phyloP scores from a whole-genome alignment of 257 asterid genomes.

The Fraxinus americana region DNA sequence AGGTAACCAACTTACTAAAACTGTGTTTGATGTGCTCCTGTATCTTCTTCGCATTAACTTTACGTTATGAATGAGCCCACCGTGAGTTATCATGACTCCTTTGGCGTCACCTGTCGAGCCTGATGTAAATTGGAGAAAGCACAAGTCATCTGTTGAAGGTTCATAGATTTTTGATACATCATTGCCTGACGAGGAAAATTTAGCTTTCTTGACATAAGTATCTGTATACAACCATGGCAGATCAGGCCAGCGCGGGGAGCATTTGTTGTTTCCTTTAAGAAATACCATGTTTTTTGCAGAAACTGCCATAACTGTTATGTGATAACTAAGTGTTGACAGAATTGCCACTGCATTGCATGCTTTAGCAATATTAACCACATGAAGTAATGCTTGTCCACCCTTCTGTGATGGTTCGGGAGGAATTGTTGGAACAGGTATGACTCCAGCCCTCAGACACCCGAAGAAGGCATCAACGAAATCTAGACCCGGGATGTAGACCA shows the following conservation, averaged over 20 bases:
- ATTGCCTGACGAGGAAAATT: slow-evolving; percentile 23
- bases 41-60: slow-evolving; percentile 59
- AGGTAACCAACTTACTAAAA: slow-evolving; percentile 72
- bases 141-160: slow-evolving; percentile 41
- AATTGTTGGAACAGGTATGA: slow-evolving; percentile 60
- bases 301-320: slow-evolving; percentile 51
- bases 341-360: slow-evolving; percentile 62
- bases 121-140: slow-evolving; percentile 73
- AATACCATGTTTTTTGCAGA: slow-evolving; percentile 46
- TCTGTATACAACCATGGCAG: slow-evolving; percentile 72
- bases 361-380: slow-evolving; percentile 57
- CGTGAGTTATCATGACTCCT: slow-evolving; percentile 73
- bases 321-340: slow-evolving; percentile 59
- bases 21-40: slow-evolving; percentile 58
- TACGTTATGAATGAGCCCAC: slow-evolving; percentile 68
- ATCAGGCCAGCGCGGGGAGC: slow-evolving; percentile 49
- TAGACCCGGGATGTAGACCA: slow-evolving; percentile 62
- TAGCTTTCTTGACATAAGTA: slow-evolving; percentile 52
- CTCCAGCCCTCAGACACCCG: slow-evolving; percentile 63
- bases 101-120: slow-evolving; percentile 73
- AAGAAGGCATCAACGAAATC: slow-evolving; percentile 71
- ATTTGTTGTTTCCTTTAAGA: slow-evolving; percentile 31
- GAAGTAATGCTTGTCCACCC: slow-evolving; percentile 63
- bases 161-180: slow-evolving; percentile 26
- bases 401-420: slow-evolving; percentile 63